phyloP scores from a whole-genome alignment of 1,139 yeast genomes.

The Hansenula lynferdii region DNA sequence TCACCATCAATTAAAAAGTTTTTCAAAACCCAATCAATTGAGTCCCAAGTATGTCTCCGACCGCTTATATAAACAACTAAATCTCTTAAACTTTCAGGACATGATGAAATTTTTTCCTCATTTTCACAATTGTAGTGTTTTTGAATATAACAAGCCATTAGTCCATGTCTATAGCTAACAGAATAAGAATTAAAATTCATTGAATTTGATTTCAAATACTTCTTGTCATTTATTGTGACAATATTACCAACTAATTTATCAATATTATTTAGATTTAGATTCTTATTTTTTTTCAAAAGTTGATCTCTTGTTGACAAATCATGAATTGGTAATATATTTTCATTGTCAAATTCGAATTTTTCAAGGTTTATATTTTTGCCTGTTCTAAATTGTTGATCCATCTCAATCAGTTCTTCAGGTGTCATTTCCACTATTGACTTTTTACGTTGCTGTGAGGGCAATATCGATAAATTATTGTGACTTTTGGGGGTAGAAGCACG shows the following conservation, averaged over 20 bases:
- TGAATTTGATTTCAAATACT: slow-evolving; percentile 8
- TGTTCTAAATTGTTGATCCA: slow-evolving; percentile 49
- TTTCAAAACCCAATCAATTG: slow-evolving; percentile 61
- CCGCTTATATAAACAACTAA: slow-evolving; percentile 58
- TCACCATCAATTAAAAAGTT: slow-evolving; percentile 58
- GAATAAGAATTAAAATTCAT: slow-evolving; percentile 14
- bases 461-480: too few species aligned
- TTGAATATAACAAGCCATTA: slow-evolving; percentile 12
- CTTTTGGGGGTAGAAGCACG: too few species aligned
- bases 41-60: slow-evolving; percentile 64
- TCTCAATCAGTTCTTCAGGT: slow-evolving; percentile 54
- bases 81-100: slow-evolving; percentile 32
- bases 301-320: not conserved
- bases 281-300: slow-evolving; percentile 2
- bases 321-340: slow-evolving; percentile 17
- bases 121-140: not conserved
- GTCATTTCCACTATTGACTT: slow-evolving; percentile 62
- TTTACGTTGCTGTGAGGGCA: slow-evolving; percentile 25
- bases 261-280: slow-evolving; percentile 10
- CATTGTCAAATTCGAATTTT: slow-evolving; percentile 23
- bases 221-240: slow-evolving; percentile 9
- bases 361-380: slow-evolving; percentile 23
- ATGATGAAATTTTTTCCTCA: not conserved
- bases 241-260: slow-evolving; percentile 16
- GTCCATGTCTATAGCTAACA: slow-evolving; percentile 13